These are phyloP conservation scores for Heliocybe sulcata DNA, from an alignment of 1,284 basidiomycete species.

Conservation along the genomic window DNA sequence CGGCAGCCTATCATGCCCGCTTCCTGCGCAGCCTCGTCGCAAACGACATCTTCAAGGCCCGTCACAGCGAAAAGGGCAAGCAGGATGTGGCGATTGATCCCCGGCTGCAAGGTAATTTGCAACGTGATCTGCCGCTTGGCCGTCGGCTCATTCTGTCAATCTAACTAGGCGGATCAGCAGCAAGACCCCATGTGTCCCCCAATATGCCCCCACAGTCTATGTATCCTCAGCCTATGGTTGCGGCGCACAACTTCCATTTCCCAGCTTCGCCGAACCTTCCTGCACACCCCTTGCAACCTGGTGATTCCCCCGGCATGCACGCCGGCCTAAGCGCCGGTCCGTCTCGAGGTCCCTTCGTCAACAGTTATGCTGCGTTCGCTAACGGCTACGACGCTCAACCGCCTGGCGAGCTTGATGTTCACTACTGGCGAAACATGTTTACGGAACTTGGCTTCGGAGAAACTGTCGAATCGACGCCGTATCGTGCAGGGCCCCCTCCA, in stretches of 20 bases:
- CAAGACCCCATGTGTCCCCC: neutral
- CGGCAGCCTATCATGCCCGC: constrained; percentile 64
- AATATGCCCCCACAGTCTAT: constrained; percentile 18
- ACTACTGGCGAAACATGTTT: constrained; percentile 68
- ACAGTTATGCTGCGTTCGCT: neutral
- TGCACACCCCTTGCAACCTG: constrained; percentile 18
- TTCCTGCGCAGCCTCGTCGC: constrained; percentile 65
- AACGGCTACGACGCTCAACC: neutral
- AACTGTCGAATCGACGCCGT: constrained; percentile 6
- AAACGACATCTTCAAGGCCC: constrained; percentile 51
- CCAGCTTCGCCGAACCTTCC: constrained; percentile 33
- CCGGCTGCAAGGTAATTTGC: constrained; percentile 34
- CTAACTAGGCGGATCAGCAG: neutral
- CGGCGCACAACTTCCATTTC: constrained; percentile 31
- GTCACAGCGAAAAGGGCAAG: constrained; percentile 28
- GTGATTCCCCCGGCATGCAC: neutral
- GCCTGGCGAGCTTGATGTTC: constrained; percentile 39
- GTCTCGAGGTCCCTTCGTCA: constrained; percentile 2
- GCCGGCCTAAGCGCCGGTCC: neutral
- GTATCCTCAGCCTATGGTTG: constrained; percentile 23
- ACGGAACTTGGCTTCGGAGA: constrained; percentile 49
- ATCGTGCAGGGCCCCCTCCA: neutral
- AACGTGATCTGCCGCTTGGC: neutral
- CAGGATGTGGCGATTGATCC: constrained; percentile 37
- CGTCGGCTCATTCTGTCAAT: neutral